phyloP scores from a whole-genome alignment of 192 early-diverging fungal species.

The Entomortierella chlamydospora region DNA sequence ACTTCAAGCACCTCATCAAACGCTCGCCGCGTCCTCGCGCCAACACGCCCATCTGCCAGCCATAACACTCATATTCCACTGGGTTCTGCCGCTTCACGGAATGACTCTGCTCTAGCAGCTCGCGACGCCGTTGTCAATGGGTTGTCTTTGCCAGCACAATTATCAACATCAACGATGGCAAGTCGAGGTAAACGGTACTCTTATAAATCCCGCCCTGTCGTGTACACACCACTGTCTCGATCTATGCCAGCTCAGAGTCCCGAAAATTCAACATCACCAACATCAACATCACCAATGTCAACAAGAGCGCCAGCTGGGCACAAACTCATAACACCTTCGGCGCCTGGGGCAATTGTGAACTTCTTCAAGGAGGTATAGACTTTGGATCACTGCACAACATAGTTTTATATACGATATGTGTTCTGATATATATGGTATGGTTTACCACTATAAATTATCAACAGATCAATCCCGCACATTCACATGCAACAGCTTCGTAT shows the following conservation, averaged over 20 bases:
- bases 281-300: neutral
- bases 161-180: neutral
- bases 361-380: conserved; percentile 46
- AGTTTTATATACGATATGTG: neutral
- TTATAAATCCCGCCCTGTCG: conserved; percentile 41
- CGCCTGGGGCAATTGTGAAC: conserved; percentile 32
- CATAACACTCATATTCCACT: neutral
- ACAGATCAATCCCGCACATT: conserved; percentile 20
- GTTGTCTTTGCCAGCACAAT: neutral
- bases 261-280: neutral
- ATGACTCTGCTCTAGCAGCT: neutral
- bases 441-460: neutral
- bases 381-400: too few species aligned
- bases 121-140: conserved; percentile 1
- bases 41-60: conserved; percentile 8
- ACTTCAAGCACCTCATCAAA: neutral
- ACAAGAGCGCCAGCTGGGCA: neutral
- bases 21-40: conserved; percentile 15
- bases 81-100: conserved; percentile 6
- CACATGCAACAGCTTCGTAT: conserved; percentile 6
- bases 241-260: neutral
- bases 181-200: conserved; percentile 33
- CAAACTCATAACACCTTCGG: conserved; percentile 9
- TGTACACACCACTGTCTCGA: conserved; percentile 15
- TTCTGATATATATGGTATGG: neutral